A percentile compares a stretch with the other conserved stretches of the same genome.
Conservation (phyloP, 139 green algal genomes). For the Zygnema cylindricum region DNA sequence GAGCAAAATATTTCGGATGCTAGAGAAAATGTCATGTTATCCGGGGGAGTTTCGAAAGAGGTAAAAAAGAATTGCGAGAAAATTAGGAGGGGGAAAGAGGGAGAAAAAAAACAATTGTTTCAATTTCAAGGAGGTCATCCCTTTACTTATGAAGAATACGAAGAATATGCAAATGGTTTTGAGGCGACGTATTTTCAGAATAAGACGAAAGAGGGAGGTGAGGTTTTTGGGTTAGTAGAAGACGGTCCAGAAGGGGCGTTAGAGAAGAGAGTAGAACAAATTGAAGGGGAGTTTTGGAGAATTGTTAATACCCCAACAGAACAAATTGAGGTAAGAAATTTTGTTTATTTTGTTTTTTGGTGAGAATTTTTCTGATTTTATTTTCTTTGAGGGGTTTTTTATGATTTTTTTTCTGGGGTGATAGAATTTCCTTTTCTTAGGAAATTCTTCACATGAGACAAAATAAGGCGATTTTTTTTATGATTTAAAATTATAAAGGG, state of each 20-base stretch:
- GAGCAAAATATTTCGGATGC: neutral
- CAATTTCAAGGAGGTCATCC: neutral
- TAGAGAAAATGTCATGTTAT: neutral
- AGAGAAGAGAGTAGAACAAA: slow-evolving; percentile 1
- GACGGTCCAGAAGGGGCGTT: neutral
- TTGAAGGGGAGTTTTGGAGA: slow-evolving; percentile 41
- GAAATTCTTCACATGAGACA: no score
- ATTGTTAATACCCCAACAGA: slow-evolving; percentile 30
- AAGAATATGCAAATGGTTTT: slow-evolving; percentile 26
- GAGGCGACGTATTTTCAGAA: slow-evolving; percentile 10
- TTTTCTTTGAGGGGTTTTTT: no score
- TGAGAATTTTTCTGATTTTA: no score
- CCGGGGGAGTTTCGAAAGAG: neutral
- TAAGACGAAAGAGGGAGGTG: slow-evolving; percentile 10
- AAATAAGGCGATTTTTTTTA: no score
- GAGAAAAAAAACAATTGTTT: neutral
- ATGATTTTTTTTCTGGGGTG: no score
- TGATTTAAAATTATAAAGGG: no score
- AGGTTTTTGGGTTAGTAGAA: neutral
- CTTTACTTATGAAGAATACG: neutral
- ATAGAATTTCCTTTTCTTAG: no score
- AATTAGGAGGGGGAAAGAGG: neutral
- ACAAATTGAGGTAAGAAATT: slow-evolving; percentile 20
- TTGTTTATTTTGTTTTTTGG: no score
- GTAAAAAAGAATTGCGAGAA: neutral